A percentile compares a stretch with the other conserved stretches of the same genome.
Evolutionary conservation across 1,139 yeast genomes (phyloP).

Genomic region (Keqinozyma sinolaborantium): DNA sequence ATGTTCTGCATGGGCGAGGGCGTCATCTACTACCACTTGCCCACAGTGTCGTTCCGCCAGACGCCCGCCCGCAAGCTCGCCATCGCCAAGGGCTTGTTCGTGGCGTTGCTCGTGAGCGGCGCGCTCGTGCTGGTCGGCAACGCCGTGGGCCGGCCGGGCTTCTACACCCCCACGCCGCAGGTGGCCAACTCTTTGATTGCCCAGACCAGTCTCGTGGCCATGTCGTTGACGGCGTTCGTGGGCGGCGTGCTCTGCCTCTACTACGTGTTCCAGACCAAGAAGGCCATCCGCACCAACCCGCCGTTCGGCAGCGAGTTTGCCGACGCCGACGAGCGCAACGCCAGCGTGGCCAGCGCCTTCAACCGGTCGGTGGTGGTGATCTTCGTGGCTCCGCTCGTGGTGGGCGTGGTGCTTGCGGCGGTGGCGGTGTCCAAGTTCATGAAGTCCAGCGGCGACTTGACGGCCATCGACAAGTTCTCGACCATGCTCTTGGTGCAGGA

Average conservation of each 20-base stretch:
- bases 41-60: slow-evolving; percentile 23
- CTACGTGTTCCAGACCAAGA: slow-evolving; percentile 21
- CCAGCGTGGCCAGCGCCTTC: slow-evolving; percentile 21
- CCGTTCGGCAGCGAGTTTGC: slow-evolving; percentile 18
- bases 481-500: neutral
- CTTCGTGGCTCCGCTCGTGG: slow-evolving; percentile 24
- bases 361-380: slow-evolving; percentile 25
- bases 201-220: neutral
- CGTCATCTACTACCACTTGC: slow-evolving; percentile 28
- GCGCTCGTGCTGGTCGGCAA: slow-evolving; percentile 2
- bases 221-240: neutral
- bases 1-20: slow-evolving; percentile 41
- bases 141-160: neutral
- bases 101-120: slow-evolving; percentile 7
- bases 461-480: neutral
- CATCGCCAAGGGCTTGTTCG: slow-evolving; percentile 15
- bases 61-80: slow-evolving; percentile 19
- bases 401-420: slow-evolving; percentile 8
- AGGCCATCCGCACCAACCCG: slow-evolving; percentile 27
- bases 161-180: neutral
- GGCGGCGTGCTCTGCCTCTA: neutral
- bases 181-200: neutral
- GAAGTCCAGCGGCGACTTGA: neutral
- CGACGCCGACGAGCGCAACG: slow-evolving; percentile 17
- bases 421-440: slow-evolving; percentile 1